Evolutionary conservation across 108 stramenopile genomes (phyloP).

Genomic region (Pseudonitzschia delicatissima): DNA sequence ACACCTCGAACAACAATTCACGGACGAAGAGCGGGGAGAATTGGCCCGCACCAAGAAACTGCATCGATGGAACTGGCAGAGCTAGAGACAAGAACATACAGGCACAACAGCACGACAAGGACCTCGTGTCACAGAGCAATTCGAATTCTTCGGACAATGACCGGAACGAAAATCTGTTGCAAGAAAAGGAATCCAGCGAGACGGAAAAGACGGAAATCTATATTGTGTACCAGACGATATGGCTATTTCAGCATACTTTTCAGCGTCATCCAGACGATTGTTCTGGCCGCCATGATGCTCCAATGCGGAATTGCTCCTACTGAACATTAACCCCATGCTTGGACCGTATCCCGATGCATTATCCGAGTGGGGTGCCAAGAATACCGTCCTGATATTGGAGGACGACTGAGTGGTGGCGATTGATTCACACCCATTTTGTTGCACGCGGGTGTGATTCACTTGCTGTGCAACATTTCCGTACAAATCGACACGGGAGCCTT

Average conservation of each 20-base stretch:
- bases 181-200: constrained; percentile 10
- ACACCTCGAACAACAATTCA: too few species aligned
- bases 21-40: too few species aligned
- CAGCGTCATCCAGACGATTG: constrained; percentile 45
- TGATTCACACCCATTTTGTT: constrained; percentile 79
- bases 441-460: constrained; percentile 81
- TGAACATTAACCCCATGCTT: constrained; percentile 79
- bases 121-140: not conserved
- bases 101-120: not conserved
- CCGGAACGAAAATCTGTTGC: too few species aligned
- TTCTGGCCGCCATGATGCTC: constrained; percentile 68
- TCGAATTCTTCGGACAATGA: not conserved
- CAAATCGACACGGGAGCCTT: constrained; percentile 77
- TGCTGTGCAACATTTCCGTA: constrained; percentile 66
- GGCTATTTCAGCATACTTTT: constrained; percentile 62
- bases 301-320: constrained; percentile 72
- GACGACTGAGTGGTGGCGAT: constrained; percentile 69
- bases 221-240: constrained; percentile 52
- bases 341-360: constrained; percentile 83
- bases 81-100: too few species aligned
- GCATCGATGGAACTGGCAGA: too few species aligned
- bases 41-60: too few species aligned
- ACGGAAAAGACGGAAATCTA: constrained; percentile 44
- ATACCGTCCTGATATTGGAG: constrained; percentile 73
- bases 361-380: constrained; percentile 87